phyloP scores from a whole-genome alignment of 2,329 filamentous ascomycete species.

The Aspergillus sp. region DNA sequence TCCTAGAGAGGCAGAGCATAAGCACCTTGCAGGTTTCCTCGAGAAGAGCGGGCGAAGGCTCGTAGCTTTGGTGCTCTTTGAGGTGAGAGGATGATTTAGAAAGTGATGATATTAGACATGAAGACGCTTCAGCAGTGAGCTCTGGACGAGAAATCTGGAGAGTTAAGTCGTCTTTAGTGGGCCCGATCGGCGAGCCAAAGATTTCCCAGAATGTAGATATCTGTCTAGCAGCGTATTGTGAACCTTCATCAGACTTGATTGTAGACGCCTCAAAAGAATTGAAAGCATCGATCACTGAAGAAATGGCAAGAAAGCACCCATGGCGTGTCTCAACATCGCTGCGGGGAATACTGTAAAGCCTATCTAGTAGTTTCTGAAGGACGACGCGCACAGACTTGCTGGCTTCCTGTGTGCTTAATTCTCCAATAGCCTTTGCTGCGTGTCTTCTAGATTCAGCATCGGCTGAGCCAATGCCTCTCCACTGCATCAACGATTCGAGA shows the following conservation, averaged over 20 bases:
- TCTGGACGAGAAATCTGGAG: slow-evolving; percentile 41
- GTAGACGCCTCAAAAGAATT: slow-evolving; percentile 18
- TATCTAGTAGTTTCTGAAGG: slow-evolving; percentile 33
- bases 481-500: slow-evolving; percentile 70
- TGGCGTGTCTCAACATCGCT: slow-evolving; percentile 46
- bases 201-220: slow-evolving; percentile 40
- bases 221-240: slow-evolving; percentile 26
- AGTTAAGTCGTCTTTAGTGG: slow-evolving; percentile 40
- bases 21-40: slow-evolving; percentile 35
- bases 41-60: slow-evolving; percentile 24
- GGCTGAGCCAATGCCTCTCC: slow-evolving; percentile 82
- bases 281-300: slow-evolving; percentile 38
- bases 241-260: slow-evolving; percentile 21
- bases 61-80: slow-evolving; percentile 8
- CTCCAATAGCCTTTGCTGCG: slow-evolving; percentile 69
- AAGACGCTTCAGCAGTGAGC: slow-evolving; percentile 42
- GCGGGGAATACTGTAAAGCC: slow-evolving; percentile 37
- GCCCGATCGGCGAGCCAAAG: slow-evolving; percentile 33
- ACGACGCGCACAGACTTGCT: slow-evolving; percentile 33
- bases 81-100: slow-evolving; percentile 25
- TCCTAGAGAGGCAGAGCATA: slow-evolving; percentile 40
- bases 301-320: slow-evolving; percentile 44
- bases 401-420: slow-evolving; percentile 33
- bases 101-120: slow-evolving; percentile 41
- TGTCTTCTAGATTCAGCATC: slow-evolving; percentile 72